phyloP scores from a whole-genome alignment of 176 grass and related monocot genomes.

The Chrysopogon serrulatus region DNA sequence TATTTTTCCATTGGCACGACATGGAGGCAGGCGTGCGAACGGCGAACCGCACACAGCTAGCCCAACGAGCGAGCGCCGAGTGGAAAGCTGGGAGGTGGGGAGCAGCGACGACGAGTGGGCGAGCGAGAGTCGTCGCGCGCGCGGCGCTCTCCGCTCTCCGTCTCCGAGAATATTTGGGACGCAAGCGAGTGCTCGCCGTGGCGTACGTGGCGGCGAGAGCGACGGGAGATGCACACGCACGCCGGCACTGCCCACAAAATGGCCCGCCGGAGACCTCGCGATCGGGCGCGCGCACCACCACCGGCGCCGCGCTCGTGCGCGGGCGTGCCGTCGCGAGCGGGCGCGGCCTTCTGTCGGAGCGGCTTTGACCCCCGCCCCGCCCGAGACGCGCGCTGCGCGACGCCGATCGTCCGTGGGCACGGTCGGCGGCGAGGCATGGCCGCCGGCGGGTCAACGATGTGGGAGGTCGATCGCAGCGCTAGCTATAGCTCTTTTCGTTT shows the following conservation, averaged over 20 bases:
- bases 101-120: background rate
- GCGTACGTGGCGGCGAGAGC: background rate
- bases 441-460: background rate
- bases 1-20: background rate
- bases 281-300: background rate
- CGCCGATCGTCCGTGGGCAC: background rate
- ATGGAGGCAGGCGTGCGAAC: no score
- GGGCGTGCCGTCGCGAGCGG: background rate
- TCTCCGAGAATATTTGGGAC: constrained; percentile 7
- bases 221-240: background rate
- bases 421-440: background rate
- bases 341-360: background rate
- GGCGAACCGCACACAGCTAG: no score
- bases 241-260: background rate
- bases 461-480: background rate
- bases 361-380: background rate
- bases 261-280: background rate
- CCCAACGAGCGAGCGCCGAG: no score
- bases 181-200: background rate
- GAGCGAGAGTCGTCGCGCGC: background rate
- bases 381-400: no score
- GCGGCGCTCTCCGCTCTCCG: background rate
- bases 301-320: background rate
- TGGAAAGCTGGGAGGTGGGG: background rate
- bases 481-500: background rate